Evolutionary conservation across 2,329 filamentous ascomycete species (phyloP), one percentile per base, ranked within the genome.

Genomic region (Apiospora aurea): DNA sequence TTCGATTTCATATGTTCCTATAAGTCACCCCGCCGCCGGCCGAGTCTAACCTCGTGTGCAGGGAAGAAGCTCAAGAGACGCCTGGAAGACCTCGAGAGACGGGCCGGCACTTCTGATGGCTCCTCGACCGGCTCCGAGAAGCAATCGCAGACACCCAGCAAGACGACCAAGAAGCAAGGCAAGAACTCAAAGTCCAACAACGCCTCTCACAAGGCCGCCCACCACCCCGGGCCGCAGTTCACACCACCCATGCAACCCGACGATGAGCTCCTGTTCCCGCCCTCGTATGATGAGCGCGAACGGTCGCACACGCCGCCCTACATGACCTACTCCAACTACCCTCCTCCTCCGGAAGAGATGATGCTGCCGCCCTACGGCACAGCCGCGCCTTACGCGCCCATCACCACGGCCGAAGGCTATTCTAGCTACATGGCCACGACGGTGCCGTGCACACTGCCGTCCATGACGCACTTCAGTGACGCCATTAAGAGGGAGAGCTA

Each of bases 31-130:
- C 13, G 11, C 57, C 5, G 4, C 53, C 43, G 13, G 49, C 72
- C 72, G 38, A 75, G 70, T 70, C 47, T 29, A 68, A 76, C 70
- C 66, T 24, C 61, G n/a, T 74, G 47, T 38, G 72, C 79, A 95
- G 93, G 94, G 88, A 96, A 96, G 90, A 96, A 96, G 90, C 91
- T 96, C 78, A 96, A 96, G 92, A 93, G 92, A 86, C 91, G 93
- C 79, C 87, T 96, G 80, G 93, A 96, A 86, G 93, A 96, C 80
- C 89, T 96, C 77, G 93, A 96, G 87, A 90, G 92, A 80, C 89
- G 93, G 76, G 93, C 93, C 72, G 92, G 91, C 66, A 84, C 86
- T 67, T 84, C 85, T 85, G 90, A 75, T 67, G 79, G 79, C 61
- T 78, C 78, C 44, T 76, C 78, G 29, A 53, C 81, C 69, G 82